Conservation (phyloP, 1,139 yeast species). For the Oligophagozyma castellii region DNA sequence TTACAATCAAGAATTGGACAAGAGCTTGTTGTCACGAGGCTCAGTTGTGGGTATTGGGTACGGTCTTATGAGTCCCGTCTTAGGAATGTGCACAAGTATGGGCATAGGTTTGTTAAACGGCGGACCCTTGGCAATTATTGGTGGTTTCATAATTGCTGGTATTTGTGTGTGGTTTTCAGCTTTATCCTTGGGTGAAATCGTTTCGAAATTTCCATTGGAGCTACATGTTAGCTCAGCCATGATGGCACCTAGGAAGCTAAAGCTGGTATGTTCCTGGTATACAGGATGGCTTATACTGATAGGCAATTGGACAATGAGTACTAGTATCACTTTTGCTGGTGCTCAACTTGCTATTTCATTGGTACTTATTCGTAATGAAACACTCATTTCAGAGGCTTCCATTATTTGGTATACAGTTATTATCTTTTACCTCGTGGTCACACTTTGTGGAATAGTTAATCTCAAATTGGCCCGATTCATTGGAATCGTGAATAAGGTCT, state of each 20-base stretch:
- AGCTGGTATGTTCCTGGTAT: slow-evolving; percentile 50
- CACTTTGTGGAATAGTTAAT: slow-evolving; percentile 48
- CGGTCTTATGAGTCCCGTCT: slow-evolving; percentile 67
- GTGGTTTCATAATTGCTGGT: slow-evolving; percentile 58
- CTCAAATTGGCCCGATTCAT: slow-evolving; percentile 43
- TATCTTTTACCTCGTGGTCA: slow-evolving; percentile 42
- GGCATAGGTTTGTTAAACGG: slow-evolving; percentile 60
- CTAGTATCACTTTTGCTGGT: slow-evolving; percentile 61
- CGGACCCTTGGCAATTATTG: slow-evolving; percentile 55
- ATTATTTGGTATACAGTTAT: slow-evolving; percentile 37
- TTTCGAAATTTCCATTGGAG: slow-evolving; percentile 62
- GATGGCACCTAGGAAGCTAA: slow-evolving; percentile 42
- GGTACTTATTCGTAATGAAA: slow-evolving; percentile 44
- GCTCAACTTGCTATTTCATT: slow-evolving; percentile 56
- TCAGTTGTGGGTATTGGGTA: slow-evolving; percentile 64
- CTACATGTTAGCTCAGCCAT: slow-evolving; percentile 67
- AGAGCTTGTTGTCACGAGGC: slow-evolving; percentile 45
- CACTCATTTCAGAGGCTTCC: slow-evolving; percentile 39
- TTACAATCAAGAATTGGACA: slow-evolving; percentile 54
- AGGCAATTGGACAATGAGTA: slow-evolving; percentile 68
- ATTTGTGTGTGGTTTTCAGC: slow-evolving; percentile 50
- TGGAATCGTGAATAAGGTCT: slow-evolving; percentile 48
- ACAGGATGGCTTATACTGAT: slow-evolving; percentile 64
- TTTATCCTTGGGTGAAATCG: slow-evolving; percentile 54
- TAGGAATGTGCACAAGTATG: slow-evolving; percentile 59